Percentiles rank a stretch among this genome's conserved stretches.
Evolutionary conservation across 2,329 filamentous ascomycete genomes (phyloP).

Genomic region (Chalara sp.): DNA sequence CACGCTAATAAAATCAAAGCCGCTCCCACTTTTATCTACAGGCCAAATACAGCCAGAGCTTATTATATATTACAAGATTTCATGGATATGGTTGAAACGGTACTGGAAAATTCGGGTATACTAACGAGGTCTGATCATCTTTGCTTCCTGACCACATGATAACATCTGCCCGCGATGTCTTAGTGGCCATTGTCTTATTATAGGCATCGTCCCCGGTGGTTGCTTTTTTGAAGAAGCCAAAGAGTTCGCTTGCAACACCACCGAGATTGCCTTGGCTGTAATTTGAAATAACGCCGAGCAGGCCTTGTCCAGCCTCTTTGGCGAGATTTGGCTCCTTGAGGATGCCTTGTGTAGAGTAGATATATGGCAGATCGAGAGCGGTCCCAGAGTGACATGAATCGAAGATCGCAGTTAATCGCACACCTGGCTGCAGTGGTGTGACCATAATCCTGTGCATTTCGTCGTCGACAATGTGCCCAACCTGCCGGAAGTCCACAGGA

Average conservation of each 20-base stretch:
- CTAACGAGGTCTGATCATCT: conserved; percentile 87
- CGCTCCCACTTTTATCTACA: conserved; percentile 35
- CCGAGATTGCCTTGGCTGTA: conserved; percentile 72
- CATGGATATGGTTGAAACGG: too few relatives aligned
- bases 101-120: conserved; percentile 33
- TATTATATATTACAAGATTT: too few relatives aligned
- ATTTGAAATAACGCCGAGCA: conserved; percentile 56
- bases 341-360: conserved; percentile 62
- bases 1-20: conserved; percentile 12
- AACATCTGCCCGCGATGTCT: conserved; percentile 91
- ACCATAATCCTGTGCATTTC: conserved; percentile 80
- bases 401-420: conserved; percentile 68
- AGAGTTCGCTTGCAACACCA: conserved; percentile 72
- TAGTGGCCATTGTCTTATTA: conserved; percentile 76
- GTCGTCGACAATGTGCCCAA: conserved; percentile 78
- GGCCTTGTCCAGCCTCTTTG: conserved; percentile 59
- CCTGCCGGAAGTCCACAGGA: conserved; percentile 71
- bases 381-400: conserved; percentile 65
- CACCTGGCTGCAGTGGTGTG: conserved; percentile 68
- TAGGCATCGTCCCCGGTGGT: conserved; percentile 71
- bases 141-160: conserved; percentile 98
- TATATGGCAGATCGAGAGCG: conserved; percentile 59
- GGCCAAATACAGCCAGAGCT: conserved; percentile 31
- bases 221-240: conserved; percentile 82
- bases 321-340: conserved; percentile 63